These are phyloP conservation scores for Solanum tarijense DNA, from an alignment of 257 asterid genomes.

Conservation along the genomic window DNA sequence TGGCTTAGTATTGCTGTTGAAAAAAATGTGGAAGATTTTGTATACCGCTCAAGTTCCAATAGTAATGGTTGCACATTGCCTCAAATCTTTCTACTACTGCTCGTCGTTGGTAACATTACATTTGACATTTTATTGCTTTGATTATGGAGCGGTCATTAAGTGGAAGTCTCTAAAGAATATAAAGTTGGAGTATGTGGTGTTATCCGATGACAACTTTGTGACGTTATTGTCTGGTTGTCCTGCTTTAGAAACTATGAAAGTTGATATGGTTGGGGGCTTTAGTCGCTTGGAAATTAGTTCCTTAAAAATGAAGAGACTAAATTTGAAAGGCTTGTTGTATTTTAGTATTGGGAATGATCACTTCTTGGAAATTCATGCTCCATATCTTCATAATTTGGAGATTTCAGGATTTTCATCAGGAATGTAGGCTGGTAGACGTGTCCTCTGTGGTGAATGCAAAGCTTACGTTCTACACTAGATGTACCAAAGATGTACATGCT, in stretches of 20 bases:
- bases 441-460: not conserved
- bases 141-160: not conserved
- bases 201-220: not conserved
- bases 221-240: not conserved
- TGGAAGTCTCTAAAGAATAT: not conserved
- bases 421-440: not conserved
- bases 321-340: not conserved
- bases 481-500: not conserved
- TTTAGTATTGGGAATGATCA: not conserved
- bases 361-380: not conserved
- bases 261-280: not conserved
- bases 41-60: not conserved
- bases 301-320: not conserved
- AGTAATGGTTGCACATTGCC: not conserved
- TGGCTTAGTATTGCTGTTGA: not conserved
- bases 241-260: not conserved
- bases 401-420: not conserved
- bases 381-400: not conserved
- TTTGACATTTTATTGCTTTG: too few species aligned
- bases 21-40: not conserved
- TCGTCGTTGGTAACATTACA: not conserved
- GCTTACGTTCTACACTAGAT: not conserved
- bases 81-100: not conserved
- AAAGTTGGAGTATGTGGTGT: not conserved
- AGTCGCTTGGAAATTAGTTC: not conserved